Base-by-base conservation (phyloP, 2,329 filamentous ascomycete genomes). In the Cadophora sp. region DNA sequence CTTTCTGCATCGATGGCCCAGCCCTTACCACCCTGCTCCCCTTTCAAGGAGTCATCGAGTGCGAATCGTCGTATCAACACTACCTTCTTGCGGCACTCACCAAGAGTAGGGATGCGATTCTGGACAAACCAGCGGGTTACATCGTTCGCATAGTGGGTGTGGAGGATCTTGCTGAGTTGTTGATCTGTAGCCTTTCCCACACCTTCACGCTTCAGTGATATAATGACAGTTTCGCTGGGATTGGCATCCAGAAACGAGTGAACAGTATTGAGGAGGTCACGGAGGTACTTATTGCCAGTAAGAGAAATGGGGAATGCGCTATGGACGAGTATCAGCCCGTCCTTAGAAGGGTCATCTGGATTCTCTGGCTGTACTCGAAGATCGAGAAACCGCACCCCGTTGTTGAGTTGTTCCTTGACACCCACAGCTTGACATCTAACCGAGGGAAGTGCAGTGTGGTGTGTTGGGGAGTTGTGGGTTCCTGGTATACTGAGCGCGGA, bases 381-480 rank as follows among this genome's bases (percentile, higher is more conserved):
- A 78, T 99, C 96, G 73, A 99, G 89, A 84, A 97, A 98, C 62
- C 96, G 93, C 56, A 98, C 91, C 31, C 96, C 96, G 78, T 97
- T 95, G 66, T 89, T 84, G 31, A 99, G 88, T 80, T 99, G 96
- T 64, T 91, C 88, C 60, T 85, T 83, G 5, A 97, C 85, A 69
- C 87, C 84, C 22, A 94, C 93, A 40, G 92, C 90, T 81, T 99
- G 96, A 80, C 96, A 98, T 48, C 96, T 91, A 46, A 98, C 96
- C 1, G 93, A 97, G 1, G 96, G 96, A 5, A 97, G 86, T 14
- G 96, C 94, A 60, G 88, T 86, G 83, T 97, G 86, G 81, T 88
- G 91, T 11, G 94, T 97, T 7, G 96, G 93, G 22, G 92, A 93
- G 81, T 99, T 98, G 83, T 99, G 96, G 0, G 96, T 97, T 71